phyloP scores from a whole-genome alignment of 23 red algal genomes.

The Gracilaria caudata region DNA sequence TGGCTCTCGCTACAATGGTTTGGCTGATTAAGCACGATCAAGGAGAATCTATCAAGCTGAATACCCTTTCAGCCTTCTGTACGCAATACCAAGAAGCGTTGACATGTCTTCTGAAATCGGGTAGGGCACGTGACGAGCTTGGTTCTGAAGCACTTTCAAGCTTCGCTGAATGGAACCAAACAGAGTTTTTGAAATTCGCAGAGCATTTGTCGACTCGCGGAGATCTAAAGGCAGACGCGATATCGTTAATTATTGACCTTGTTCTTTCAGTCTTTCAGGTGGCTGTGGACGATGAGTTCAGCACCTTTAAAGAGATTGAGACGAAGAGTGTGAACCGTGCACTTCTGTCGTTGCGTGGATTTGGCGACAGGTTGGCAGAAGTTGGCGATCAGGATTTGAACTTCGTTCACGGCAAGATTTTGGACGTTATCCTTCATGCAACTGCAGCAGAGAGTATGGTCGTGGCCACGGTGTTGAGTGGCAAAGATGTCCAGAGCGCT shows the following conservation, averaged over 20 bases:
- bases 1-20: conserved; percentile 29
- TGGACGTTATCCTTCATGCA: conserved; percentile 12
- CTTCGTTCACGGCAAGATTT: conserved; percentile 11
- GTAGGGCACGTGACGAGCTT: conserved; percentile 1
- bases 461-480: conserved; percentile 20
- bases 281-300: conserved; percentile 20
- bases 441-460: conserved; percentile 3
- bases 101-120: conserved; percentile 16
- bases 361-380: not conserved
- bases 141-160: conserved; percentile 29
- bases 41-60: conserved; percentile 11
- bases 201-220: not conserved
- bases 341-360: conserved; percentile 8
- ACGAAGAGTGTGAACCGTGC: conserved; percentile 34
- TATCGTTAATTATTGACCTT: conserved; percentile 16
- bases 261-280: conserved; percentile 13
- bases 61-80: conserved; percentile 1
- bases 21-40: conserved; percentile 53
- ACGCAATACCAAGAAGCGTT: conserved; percentile 50
- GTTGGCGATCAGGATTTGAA: not conserved
- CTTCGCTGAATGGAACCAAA: conserved; percentile 56
- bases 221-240: conserved; percentile 4
- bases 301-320: conserved; percentile 20
- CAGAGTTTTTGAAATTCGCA: conserved; percentile 47
- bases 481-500: not conserved